Evolutionary conservation across 495 filamentous ascomycete species (phyloP), one percentile per base, ranked within the genome.

Genomic region (Trichoderma erinaceum): DNA sequence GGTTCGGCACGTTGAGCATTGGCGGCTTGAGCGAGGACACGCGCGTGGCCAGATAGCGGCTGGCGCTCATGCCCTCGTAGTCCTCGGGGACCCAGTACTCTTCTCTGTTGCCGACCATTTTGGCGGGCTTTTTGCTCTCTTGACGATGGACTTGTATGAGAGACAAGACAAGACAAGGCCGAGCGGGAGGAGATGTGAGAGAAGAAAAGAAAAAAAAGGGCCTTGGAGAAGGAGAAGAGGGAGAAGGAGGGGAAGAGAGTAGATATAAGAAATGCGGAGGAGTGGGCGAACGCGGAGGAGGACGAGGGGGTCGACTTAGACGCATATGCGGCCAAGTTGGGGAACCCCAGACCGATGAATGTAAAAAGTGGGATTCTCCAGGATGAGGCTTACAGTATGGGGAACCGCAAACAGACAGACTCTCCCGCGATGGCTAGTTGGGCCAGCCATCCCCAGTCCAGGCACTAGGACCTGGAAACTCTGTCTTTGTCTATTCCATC

Each of bases 1-100:
- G 93, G 73, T 96, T 97, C 21, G 90, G 89, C 0, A 88, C 90
- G n/a, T 84, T 80, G 65, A 85, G 78, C 87, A 94, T 90, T 0
- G 91, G 87, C 48, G 93, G 93, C 73, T 86, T 86, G 52, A 97
- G 81, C 7, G 89, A 85, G 0, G 88, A 80, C 63, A 97, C 69
- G 43, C 93, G 89, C 27, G 92, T 93, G 13, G 81, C 76, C 35
- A 91, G 72, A 73, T 96, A 96, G 63, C 79, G 77, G 23, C 80
- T 78, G 10, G 80, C 70, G n/a, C 83, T 84, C 83, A 89, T 88
- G 74, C 75, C 76, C 68, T 80, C 73, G 63, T 78, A 61, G 56
- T 61, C 8, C 56, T 61, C 56, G 56, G 56, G 56, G 23, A 61
- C 56, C 56, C 56, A 61, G 56, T 61, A 32, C 23, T 61, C 56